Percentiles rank a stretch among this genome's conserved stretches.
Evolutionary conservation across 2,329 filamentous ascomycete species (phyloP).

Genomic region (Hypoxylon sp.): DNA sequence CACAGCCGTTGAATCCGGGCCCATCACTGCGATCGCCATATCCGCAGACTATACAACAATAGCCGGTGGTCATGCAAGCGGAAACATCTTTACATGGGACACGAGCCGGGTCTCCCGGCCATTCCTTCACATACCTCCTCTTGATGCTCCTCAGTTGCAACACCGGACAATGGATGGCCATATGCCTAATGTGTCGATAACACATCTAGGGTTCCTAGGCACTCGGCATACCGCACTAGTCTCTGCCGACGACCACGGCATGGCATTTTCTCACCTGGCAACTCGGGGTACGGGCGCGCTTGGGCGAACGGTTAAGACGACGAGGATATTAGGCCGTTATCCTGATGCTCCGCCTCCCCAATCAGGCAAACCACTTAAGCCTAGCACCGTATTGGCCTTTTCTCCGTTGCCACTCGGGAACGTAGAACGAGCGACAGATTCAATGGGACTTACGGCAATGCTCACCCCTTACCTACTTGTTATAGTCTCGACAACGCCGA

Average conservation of each 20-base stretch:
- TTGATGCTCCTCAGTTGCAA: slow-evolving; percentile 76
- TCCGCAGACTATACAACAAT: slow-evolving; percentile 95
- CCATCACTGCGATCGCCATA: slow-evolving; percentile 88
- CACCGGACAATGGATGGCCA: slow-evolving; percentile 85
- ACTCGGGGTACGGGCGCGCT: slow-evolving; percentile 90
- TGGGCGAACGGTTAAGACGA: slow-evolving; percentile 88
- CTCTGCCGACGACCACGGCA: slow-evolving; percentile 93
- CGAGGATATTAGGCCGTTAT: slow-evolving; percentile 91
- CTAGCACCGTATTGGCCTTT: slow-evolving; percentile 95
- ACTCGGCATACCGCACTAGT: slow-evolving; percentile 94
- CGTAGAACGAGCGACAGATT: slow-evolving; percentile 88
- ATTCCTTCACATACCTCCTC: slow-evolving; percentile 87
- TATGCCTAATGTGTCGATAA: slow-evolving; percentile 80
- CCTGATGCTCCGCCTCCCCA: slow-evolving; percentile 76
- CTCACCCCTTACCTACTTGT: slow-evolving; percentile 95
- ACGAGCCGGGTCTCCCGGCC: slow-evolving; percentile 84
- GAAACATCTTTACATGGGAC: slow-evolving; percentile 98
- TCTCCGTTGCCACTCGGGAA: slow-evolving; percentile 94
- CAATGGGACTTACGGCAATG: slow-evolving; percentile 92
- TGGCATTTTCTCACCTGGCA: slow-evolving; percentile 98
- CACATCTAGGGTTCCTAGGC: slow-evolving; percentile 95
- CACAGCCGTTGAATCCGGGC: slow-evolving; percentile 88
- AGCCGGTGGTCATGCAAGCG: slow-evolving; percentile 89
- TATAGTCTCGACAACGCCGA: slow-evolving; percentile 95
- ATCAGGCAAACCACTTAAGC: slow-evolving; percentile 80